A percentile compares a stretch with the other conserved stretches of the same genome.
phyloP scores from a whole-genome alignment of 2,329 filamentous ascomycete species.

The Monosporascus sp. region DNA sequence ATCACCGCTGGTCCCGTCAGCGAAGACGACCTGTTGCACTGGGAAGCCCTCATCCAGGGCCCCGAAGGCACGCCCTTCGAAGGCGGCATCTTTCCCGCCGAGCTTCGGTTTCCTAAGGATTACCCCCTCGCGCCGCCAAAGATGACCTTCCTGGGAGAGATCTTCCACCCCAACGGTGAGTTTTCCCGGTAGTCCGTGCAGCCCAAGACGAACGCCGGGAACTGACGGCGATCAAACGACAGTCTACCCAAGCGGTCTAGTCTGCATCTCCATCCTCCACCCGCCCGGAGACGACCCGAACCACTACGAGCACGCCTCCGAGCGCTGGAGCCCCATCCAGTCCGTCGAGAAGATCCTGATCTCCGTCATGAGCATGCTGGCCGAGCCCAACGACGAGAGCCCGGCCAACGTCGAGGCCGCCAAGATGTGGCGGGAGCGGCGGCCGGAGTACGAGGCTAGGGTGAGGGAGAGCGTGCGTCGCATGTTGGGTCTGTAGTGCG shows the following conservation, averaged over 20 bases:
- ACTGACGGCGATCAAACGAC: background rate
- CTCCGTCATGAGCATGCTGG: constrained; percentile 96
- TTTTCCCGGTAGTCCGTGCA: background rate
- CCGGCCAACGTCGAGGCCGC: constrained; percentile 95
- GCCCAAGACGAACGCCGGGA: background rate
- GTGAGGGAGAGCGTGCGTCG: constrained; percentile 78
- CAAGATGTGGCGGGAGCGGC: constrained; percentile 88
- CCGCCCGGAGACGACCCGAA: constrained; percentile 95
- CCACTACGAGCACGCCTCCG: constrained; percentile 93
- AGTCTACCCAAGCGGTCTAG: constrained; percentile 89
- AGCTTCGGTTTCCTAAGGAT: constrained; percentile 90
- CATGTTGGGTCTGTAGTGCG: constrained; percentile 63
- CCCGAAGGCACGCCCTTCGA: constrained; percentile 95
- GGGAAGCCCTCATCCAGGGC: constrained; percentile 94
- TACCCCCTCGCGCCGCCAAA: constrained; percentile 94
- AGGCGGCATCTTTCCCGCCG: constrained; percentile 90
- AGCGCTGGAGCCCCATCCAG: constrained; percentile 95
- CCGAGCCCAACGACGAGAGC: constrained; percentile 94
- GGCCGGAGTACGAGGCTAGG: constrained; percentile 77
- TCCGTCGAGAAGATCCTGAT: constrained; percentile 97
- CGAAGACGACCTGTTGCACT: constrained; percentile 92
- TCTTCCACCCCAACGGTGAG: constrained; percentile 94
- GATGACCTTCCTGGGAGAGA: constrained; percentile 90
- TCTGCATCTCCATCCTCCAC: constrained; percentile 98
- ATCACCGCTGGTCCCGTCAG: constrained; percentile 90